A percentile compares a stretch with the other conserved stretches of the same genome.
These are phyloP conservation scores for Neocatenulostroma microsporum DNA, from an alignment of 2,329 filamentous ascomycete genomes.

Conservation along the genomic window DNA sequence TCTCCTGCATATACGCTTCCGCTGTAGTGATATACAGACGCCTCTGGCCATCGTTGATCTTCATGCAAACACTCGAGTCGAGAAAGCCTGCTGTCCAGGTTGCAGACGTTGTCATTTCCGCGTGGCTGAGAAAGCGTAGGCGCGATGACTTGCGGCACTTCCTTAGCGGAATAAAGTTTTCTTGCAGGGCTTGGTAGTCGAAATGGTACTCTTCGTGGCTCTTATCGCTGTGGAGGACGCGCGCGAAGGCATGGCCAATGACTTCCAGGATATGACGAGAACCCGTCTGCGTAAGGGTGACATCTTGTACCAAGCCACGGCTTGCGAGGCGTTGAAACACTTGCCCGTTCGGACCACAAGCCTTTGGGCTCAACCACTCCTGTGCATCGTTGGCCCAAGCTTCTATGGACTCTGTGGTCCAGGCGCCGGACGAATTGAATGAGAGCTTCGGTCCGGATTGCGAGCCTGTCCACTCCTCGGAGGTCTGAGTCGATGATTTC, in stretches of 20 bases:
- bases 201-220: too few relatives aligned
- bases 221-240: conserved; percentile 32
- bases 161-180: conserved; percentile 65
- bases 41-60: conserved; percentile 51
- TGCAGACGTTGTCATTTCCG: conserved; percentile 65
- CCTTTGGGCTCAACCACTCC: conserved; percentile 61
- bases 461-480: conserved; percentile 42
- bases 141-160: conserved; percentile 68
- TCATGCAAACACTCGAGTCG: conserved; percentile 64
- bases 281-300: conserved; percentile 55
- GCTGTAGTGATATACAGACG: conserved; percentile 69
- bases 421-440: conserved; percentile 36
- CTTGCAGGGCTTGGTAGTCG: conserved; percentile 58
- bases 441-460: conserved; percentile 15
- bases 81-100: conserved; percentile 67
- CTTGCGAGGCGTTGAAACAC: conserved; percentile 67
- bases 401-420: conserved; percentile 42
- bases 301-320: conserved; percentile 59
- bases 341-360: conserved; percentile 55
- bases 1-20: conserved; percentile 64
- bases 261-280: conserved; percentile 60
- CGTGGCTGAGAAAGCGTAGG: conserved; percentile 60
- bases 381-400: conserved; percentile 39
- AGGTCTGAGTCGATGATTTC: conserved; percentile 34
- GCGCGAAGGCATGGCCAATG: conserved; percentile 55